These are phyloP conservation scores for Fusarium sterilihyphosum DNA, from an alignment of 2,329 filamentous ascomycete species.

Conservation along the genomic window DNA sequence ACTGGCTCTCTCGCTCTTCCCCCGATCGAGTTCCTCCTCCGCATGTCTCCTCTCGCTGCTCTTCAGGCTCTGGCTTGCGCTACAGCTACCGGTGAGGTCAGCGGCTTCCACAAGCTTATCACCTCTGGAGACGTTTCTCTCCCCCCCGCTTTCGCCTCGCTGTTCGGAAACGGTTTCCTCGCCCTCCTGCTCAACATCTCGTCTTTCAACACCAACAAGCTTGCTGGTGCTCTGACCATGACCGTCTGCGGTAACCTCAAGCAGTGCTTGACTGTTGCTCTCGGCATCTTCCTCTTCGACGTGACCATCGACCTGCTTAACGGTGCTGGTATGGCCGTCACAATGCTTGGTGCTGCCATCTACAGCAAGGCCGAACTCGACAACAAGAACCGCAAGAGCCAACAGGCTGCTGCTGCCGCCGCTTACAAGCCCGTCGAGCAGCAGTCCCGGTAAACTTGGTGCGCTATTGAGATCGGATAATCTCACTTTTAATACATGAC, in stretches of 20 bases:
- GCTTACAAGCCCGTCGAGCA: constrained; percentile 52
- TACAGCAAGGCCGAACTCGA: constrained; percentile 68
- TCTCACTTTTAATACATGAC: constrained; percentile 42
- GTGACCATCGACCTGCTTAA: constrained; percentile 62
- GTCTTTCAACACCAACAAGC: constrained; percentile 67
- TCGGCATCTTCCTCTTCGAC: constrained; percentile 64
- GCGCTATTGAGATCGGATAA: constrained; percentile 15
- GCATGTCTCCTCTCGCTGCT: constrained; percentile 70
- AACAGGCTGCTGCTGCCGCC: constrained; percentile 44
- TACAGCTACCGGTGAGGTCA: constrained; percentile 62
- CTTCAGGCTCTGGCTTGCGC: constrained; percentile 64
- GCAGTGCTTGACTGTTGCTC: constrained; percentile 64
- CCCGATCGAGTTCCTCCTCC: constrained; percentile 68
- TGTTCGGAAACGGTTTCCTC: constrained; percentile 62
- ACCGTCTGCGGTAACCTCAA: constrained; percentile 69
- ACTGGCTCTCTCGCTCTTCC: constrained; percentile 67
- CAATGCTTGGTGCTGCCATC: constrained; percentile 64
- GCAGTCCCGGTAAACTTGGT: constrained; percentile 36
- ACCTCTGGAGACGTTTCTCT: constrained; percentile 49
- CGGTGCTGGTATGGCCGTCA: constrained; percentile 65
- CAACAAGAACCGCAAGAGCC: constrained; percentile 51
- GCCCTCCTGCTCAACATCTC: constrained; percentile 67
- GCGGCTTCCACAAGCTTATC: constrained; percentile 52
- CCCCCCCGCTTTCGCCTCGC: constrained; percentile 51
- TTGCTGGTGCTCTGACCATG: constrained; percentile 67